Evolutionary conservation across 2,329 filamentous ascomycete species (phyloP).

Genomic region (Fusarium sororula): DNA sequence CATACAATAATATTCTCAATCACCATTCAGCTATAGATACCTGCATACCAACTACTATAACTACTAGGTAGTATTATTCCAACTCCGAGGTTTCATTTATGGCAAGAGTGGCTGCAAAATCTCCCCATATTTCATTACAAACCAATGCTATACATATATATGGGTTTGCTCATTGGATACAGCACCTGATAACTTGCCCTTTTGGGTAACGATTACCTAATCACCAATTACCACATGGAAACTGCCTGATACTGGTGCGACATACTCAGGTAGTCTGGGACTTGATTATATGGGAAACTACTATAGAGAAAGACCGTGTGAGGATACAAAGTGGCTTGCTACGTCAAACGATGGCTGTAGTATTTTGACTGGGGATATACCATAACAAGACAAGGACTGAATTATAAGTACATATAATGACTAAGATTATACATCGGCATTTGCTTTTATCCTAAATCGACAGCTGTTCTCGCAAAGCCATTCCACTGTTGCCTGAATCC

Average conservation of each 20-base stretch:
- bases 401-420: background rate
- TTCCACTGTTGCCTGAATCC: background rate
- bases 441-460: background rate
- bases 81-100: background rate
- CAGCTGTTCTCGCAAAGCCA: background rate
- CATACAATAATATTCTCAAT: background rate
- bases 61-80: background rate
- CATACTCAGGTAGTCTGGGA: background rate
- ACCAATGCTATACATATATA: conserved; percentile 14
- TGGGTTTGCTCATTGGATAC: conserved; percentile 26
- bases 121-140: conserved; percentile 20
- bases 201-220: conserved; percentile 25
- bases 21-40: background rate
- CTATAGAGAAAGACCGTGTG: background rate
- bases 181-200: conserved; percentile 19
- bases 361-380: background rate
- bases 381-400: background rate
- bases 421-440: background rate
- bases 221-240: background rate
- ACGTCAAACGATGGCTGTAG: background rate
- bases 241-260: background rate
- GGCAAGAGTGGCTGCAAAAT: background rate
- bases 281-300: background rate
- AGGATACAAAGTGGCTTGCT: background rate
- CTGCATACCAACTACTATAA: background rate